phyloP scores from a whole-genome alignment of 2,329 filamentous ascomycete genomes.

The Fusarium pseudocircinatum region DNA sequence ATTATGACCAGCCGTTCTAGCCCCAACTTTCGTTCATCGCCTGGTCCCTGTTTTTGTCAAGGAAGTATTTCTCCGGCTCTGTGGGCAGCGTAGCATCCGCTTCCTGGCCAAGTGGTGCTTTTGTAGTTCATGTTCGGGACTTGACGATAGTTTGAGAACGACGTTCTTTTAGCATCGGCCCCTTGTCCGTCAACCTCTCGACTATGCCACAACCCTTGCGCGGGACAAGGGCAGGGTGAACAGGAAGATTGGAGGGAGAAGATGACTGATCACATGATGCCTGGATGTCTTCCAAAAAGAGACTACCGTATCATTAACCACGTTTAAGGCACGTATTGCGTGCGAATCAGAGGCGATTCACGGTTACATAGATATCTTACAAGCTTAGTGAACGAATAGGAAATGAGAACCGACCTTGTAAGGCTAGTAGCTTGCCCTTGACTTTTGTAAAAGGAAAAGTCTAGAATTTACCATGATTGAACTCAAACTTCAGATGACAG shows the following conservation, averaged over 20 bases:
- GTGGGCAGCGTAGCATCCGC: slow-evolving; percentile 1
- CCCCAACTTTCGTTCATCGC: not conserved
- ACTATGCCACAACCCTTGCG: slow-evolving; percentile 4
- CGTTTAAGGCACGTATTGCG: slow-evolving; percentile 7
- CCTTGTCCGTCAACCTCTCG: not conserved
- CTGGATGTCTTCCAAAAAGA: not conserved
- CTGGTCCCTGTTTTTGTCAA: not conserved
- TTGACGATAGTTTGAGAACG: slow-evolving; percentile 2
- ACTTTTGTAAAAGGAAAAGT: not conserved
- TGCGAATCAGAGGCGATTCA: slow-evolving; percentile 22
- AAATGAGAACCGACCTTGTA: not conserved
- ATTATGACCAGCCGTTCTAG: not conserved
- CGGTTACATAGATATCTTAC: slow-evolving; percentile 16
- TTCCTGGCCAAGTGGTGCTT: slow-evolving; percentile 12
- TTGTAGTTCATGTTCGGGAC: slow-evolving; percentile 8
- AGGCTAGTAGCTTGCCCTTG: not conserved
- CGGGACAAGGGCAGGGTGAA: slow-evolving; percentile 1
- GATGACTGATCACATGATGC: slow-evolving; percentile 19
- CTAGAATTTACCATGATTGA: not conserved
- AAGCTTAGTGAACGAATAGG: slow-evolving; percentile 17
- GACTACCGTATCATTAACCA: slow-evolving; percentile 2
- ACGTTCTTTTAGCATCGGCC: not conserved
- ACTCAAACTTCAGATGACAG: not conserved
- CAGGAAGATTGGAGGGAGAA: not conserved
- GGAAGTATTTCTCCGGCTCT: not conserved